A percentile compares a stretch with the other conserved stretches of the same genome.
These are phyloP conservation scores for Rhynchospora tenuis DNA, from an alignment of 176 grass and related monocot species.

Conservation along the genomic window DNA sequence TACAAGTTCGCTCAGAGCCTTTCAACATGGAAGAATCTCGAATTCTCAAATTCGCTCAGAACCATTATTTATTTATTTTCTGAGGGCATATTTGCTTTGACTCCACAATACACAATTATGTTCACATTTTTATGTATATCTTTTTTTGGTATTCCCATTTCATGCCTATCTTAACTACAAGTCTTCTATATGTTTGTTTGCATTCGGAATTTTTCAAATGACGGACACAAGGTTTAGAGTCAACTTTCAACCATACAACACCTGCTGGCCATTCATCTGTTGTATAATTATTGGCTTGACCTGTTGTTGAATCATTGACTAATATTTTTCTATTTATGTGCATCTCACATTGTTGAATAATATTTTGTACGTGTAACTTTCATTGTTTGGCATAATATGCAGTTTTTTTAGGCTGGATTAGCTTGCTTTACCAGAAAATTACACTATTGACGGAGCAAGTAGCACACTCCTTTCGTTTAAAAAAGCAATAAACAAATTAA, in stretches of 20 bases:
- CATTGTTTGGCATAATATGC: too few relatives aligned
- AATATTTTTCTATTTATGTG: too few relatives aligned
- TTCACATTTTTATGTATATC: background rate
- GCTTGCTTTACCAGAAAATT: background rate
- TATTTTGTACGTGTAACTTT: too few relatives aligned
- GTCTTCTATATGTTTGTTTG: too few relatives aligned
- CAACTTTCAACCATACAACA: background rate
- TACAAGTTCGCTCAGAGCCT: too few relatives aligned
- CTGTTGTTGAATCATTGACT: background rate
- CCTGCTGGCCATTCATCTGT: background rate
- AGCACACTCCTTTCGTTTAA: too few relatives aligned
- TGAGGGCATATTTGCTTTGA: background rate
- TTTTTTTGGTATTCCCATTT: too few relatives aligned
- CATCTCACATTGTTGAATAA: too few relatives aligned
- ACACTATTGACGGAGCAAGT: background rate
- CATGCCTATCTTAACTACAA: too few relatives aligned
- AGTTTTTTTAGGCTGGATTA: background rate
- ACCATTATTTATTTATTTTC: background rate
- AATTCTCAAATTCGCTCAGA: too few relatives aligned
- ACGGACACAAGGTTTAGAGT: background rate
- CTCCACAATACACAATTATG: background rate
- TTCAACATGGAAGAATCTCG: too few relatives aligned
- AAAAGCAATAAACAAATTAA: too few relatives aligned
- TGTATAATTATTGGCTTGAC: background rate
- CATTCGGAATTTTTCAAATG: background rate